Base-by-base conservation (phyloP, 2,329 filamentous ascomycete genomes). In the Aspergillus phoenicis region DNA sequence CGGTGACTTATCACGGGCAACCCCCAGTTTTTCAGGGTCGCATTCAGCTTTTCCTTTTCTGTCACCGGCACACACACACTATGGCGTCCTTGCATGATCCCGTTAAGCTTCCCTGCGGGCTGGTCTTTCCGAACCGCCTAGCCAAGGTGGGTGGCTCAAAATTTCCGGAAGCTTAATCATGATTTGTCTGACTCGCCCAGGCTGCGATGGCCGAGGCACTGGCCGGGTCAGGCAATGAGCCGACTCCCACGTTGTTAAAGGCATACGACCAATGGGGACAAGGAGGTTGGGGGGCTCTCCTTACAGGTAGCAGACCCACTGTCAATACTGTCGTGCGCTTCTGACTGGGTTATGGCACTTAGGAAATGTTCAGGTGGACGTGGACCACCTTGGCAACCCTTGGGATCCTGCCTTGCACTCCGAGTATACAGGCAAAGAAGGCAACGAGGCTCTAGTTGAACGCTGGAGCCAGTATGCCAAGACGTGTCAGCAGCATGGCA, bases 71-170 rank as follows among this genome's bases (percentile, higher is more conserved):
- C 11, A 33, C 11, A 33, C 48, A 49, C 8, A 47, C 8, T 11
- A 67, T 68, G 64, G 5, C 71, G 43, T 70, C 70, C 8, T 61
- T 81, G 8, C 67, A 71, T 57, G 73, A 81, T 28, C 78, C 83
- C 0, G 67, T 85, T 15, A 83, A 78, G 39, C 77, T 87, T 1
- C 81, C 82, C 62, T 85, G 83, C 68, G 85, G 85, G 1, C 75
- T 88, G 26, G 79, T 76, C 0, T 70, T 87, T 2, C 82, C 83
- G 2, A 87, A 87, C 66, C 81, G 85, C 5, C 76, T 88, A 1
- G 77, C 71, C 52, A 82, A 81, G 71, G 73, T 75, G 60, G 20
- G 41, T 13, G 52, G 17, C 54, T n/a, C 49, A 24, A 20, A 22
- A 17, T 36, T 36, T 15, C 20, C 33, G 33, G 33, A 13, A 36